These are phyloP conservation scores for Francoa sonchifolia DNA, from an alignment of 441 rosid genomes.

Conservation along the genomic window DNA sequence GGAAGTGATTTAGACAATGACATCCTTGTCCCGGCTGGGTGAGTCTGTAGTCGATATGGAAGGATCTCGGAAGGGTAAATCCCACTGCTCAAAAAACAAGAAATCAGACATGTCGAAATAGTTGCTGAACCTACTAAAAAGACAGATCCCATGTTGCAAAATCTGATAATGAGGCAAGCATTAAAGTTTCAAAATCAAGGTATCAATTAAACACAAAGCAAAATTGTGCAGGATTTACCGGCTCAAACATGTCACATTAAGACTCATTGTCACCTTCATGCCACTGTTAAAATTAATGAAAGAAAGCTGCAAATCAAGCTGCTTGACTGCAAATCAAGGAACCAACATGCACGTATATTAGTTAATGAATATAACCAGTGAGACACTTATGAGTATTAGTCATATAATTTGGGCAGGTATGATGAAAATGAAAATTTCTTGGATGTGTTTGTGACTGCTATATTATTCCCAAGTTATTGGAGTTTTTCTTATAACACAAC, in stretches of 20 bases:
- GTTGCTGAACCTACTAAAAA: neutral
- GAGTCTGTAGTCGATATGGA: neutral
- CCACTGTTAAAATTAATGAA: constrained; percentile 37
- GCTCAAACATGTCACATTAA: constrained; percentile 60
- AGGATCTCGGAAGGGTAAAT: constrained; percentile 12
- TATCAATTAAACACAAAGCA: neutral
- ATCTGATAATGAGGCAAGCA: neutral
- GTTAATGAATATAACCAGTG: no score
- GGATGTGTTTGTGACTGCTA: no score
- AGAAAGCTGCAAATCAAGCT: constrained; percentile 58
- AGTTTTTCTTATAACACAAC: no score
- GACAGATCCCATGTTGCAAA: no score
- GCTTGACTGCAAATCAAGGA: constrained; percentile 31
- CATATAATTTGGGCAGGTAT: no score
- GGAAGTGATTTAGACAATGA: constrained; percentile 1
- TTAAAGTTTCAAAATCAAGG: neutral
- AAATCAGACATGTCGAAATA: neutral
- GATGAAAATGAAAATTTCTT: no score
- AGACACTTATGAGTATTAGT: no score
- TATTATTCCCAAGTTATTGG: no score
- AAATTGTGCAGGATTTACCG: constrained; percentile 29
- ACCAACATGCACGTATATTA: constrained; percentile 5
- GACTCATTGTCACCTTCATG: constrained; percentile 38
- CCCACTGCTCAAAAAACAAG: constrained; percentile 9
- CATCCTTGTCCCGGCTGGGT: neutral